A percentile compares a stretch with the other conserved stretches of the same genome.
Conservation (phyloP, 345 rosid species). For the Cardamine chenopodiifolia region DNA sequence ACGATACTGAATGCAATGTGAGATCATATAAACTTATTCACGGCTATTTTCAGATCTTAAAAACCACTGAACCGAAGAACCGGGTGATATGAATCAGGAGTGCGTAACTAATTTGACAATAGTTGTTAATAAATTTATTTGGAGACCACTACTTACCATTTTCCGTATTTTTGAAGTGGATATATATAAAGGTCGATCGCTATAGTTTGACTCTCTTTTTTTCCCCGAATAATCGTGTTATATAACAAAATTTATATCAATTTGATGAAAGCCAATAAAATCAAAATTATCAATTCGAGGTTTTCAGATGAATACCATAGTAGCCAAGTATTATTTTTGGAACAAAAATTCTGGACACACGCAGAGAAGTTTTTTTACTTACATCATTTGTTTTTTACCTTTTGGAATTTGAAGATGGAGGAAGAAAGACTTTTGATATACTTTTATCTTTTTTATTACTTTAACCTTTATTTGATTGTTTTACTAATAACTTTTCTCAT, state of each 20-base stretch:
- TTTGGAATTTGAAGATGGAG: slow-evolving; percentile 32
- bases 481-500: slow-evolving; percentile 17
- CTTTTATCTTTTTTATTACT: slow-evolving; percentile 19
- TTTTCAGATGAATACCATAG: neutral
- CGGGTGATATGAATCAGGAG: too few species aligned
- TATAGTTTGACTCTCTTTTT: too few species aligned
- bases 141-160: neutral
- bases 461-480: slow-evolving; percentile 29
- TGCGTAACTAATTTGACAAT: too few species aligned
- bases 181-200: too few species aligned
- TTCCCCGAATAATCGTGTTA: too few species aligned
- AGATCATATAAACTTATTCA: neutral
- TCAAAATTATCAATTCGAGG: neutral
- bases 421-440: slow-evolving; percentile 10
- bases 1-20: neutral
- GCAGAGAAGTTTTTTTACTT: neutral
- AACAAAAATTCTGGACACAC: neutral
- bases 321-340: neutral
- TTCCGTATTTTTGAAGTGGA: neutral
- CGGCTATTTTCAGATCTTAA: too few species aligned
- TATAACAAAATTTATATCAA: too few species aligned
- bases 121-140: too few species aligned
- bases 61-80: too few species aligned
- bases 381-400: slow-evolving; percentile 10
- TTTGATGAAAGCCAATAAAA: neutral